Conservation (phyloP, 768 basidiomycete genomes). For the Hortiboletus campestris region DNA sequence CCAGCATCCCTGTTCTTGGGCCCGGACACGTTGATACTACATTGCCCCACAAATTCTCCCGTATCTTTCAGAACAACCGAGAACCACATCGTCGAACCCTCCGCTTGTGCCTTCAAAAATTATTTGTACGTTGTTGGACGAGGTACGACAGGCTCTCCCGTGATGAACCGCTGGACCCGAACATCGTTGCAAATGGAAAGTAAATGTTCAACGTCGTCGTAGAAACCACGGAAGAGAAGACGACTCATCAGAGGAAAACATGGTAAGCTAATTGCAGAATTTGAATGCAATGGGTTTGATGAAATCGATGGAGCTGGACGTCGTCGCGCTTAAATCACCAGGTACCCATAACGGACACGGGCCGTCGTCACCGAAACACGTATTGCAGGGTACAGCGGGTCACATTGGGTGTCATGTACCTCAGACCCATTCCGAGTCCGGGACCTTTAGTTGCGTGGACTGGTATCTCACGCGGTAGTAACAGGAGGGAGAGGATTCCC, state of each 20-base stretch:
- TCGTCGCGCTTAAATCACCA: background rate
- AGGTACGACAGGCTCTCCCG: background rate
- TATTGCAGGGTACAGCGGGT: no score
- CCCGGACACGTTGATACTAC: slow-evolving; percentile 13
- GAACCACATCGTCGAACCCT: slow-evolving; percentile 9
- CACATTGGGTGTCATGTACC: no score
- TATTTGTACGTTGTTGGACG: slow-evolving; percentile 7
- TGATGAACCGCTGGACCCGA: slow-evolving; percentile 9
- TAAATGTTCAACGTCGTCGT: slow-evolving; percentile 5
- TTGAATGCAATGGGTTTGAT: background rate
- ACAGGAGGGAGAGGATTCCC: no score
- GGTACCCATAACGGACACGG: background rate
- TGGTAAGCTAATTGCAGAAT: background rate
- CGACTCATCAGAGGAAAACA: slow-evolving; percentile 9
- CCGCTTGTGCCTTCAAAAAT: slow-evolving; percentile 3
- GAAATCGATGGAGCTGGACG: background rate
- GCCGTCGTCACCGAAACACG: background rate
- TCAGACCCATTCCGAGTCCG: background rate
- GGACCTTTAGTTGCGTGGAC: background rate
- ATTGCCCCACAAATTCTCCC: slow-evolving; percentile 7
- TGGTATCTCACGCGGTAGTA: background rate
- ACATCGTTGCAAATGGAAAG: slow-evolving; percentile 4
- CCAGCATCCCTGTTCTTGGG: slow-evolving; percentile 30
- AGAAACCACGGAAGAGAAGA: slow-evolving; percentile 8
- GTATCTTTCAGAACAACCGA: slow-evolving; percentile 5